Evolutionary conservation across 306 rosid genomes (phyloP).

Genomic region (Acacia melanoxylon): DNA sequence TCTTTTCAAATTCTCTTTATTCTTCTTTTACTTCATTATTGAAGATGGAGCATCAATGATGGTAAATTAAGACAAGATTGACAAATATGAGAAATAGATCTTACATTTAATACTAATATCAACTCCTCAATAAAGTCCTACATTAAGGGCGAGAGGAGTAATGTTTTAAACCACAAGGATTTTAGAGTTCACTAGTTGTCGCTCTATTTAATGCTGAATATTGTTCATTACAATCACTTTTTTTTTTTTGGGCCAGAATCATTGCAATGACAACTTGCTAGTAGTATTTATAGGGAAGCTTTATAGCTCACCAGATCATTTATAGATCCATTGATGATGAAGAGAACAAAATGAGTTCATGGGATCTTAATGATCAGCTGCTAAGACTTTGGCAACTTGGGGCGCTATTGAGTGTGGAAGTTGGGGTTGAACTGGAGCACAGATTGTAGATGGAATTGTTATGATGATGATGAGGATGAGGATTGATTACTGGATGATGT

Average conservation of each 20-base stretch:
- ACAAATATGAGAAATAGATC: no score
- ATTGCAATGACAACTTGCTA: neutral
- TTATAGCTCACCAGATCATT: neutral
- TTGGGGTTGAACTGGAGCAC: constrained; percentile 24
- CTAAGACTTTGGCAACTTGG: constrained; percentile 11
- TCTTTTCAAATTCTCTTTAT: no score
- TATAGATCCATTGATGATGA: neutral
- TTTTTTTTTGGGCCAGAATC: neutral
- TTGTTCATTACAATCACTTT: neutral
- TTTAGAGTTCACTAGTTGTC: neutral
- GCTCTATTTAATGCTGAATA: neutral
- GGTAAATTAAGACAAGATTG: no score
- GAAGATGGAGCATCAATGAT: no score
- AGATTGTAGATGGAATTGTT: constrained; percentile 20
- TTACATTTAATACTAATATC: no score
- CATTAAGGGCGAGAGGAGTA: no score
- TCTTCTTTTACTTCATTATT: no score
- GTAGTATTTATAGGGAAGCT: neutral
- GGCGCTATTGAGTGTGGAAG: constrained; percentile 18
- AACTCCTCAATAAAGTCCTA: no score
- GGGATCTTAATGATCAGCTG: neutral
- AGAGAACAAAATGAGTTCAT: neutral
- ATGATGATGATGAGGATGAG: neutral
- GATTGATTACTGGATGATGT: constrained; percentile 17
- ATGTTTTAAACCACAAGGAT: neutral